These are phyloP conservation scores for Calvatia gigantea DNA, from an alignment of 768 basidiomycete species.

Conservation along the genomic window DNA sequence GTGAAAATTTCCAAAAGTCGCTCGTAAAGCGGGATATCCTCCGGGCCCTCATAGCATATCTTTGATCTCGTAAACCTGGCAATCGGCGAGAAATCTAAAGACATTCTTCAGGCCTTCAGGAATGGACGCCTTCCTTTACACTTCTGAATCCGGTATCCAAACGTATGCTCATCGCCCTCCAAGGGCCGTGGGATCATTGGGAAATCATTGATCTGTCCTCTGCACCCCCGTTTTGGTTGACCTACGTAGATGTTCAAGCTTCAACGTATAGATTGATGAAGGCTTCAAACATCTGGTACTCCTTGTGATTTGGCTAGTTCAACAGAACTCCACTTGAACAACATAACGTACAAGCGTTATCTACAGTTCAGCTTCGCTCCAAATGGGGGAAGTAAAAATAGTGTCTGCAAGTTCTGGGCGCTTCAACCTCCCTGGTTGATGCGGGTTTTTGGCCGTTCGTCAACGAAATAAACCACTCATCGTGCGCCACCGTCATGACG, in stretches of 20 bases:
- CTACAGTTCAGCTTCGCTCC: background rate
- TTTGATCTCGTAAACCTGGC: background rate
- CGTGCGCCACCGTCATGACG: constrained; percentile 20
- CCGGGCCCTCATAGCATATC: background rate
- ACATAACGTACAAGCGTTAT: background rate
- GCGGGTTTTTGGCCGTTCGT: constrained; percentile 42
- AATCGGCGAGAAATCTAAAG: background rate
- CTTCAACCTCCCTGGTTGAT: constrained; percentile 14
- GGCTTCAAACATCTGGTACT: background rate
- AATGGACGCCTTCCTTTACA: background rate
- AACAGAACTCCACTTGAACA: background rate
- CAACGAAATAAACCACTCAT: constrained; percentile 13
- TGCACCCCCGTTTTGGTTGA: too few species aligned
- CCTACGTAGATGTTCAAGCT: background rate
- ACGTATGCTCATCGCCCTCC: too few species aligned
- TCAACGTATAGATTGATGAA: background rate
- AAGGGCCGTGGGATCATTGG: too few species aligned
- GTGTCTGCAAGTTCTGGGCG: constrained; percentile 2
- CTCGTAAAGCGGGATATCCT: background rate
- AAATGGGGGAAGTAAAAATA: constrained; percentile 19
- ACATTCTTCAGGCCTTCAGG: too few species aligned
- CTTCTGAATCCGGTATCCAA: background rate
- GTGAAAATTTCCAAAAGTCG: background rate
- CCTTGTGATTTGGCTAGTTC: background rate
- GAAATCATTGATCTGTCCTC: too few species aligned